phyloP scores from a whole-genome alignment of 768 basidiomycete genomes.

The Boletales sp. region DNA sequence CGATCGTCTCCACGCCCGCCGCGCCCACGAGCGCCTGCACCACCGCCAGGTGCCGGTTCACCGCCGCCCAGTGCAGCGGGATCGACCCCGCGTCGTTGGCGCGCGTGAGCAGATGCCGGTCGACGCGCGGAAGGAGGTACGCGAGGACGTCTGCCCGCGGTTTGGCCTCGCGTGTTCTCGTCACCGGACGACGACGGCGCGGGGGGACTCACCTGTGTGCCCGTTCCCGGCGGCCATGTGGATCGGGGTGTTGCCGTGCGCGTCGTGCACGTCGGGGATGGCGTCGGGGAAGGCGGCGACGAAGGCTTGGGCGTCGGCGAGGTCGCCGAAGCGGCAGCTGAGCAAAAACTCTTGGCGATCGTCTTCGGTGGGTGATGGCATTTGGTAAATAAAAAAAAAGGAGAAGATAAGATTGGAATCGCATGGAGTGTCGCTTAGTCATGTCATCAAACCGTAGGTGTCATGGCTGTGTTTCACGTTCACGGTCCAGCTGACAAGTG shows the following conservation, averaged over 20 bases:
- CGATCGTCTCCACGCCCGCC: slow-evolving; percentile 67
- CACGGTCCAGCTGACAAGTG: no score
- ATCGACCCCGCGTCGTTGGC: slow-evolving; percentile 77
- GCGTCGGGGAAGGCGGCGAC: slow-evolving; percentile 53
- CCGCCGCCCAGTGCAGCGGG: slow-evolving; percentile 86
- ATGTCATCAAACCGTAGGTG: no score
- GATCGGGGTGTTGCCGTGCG: slow-evolving; percentile 72
- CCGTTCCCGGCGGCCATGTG: slow-evolving; percentile 92
- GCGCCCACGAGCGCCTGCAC: slow-evolving; percentile 60
- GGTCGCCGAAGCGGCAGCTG: slow-evolving; percentile 83
- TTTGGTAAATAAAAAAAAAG: background rate
- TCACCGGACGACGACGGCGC: slow-evolving; percentile 1
- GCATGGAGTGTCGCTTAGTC: no score
- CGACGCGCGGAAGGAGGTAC: slow-evolving; percentile 61
- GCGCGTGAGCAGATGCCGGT: slow-evolving; percentile 50
- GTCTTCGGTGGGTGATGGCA: slow-evolving; percentile 38
- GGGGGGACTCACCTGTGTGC: slow-evolving; percentile 61
- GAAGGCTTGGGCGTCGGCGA: slow-evolving; percentile 72
- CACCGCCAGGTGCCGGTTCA: slow-evolving; percentile 72
- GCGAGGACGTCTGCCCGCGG: slow-evolving; percentile 51
- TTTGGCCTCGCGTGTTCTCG: slow-evolving; percentile 1
- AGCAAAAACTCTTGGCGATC: slow-evolving; percentile 74
- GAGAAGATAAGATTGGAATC: no score
- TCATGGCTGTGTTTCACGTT: no score
- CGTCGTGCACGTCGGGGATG: slow-evolving; percentile 57